Evolutionary conservation across 306 rosid species (phyloP), one percentile per base, ranked within the genome.

Genomic region (Biancaea sappan): DNA sequence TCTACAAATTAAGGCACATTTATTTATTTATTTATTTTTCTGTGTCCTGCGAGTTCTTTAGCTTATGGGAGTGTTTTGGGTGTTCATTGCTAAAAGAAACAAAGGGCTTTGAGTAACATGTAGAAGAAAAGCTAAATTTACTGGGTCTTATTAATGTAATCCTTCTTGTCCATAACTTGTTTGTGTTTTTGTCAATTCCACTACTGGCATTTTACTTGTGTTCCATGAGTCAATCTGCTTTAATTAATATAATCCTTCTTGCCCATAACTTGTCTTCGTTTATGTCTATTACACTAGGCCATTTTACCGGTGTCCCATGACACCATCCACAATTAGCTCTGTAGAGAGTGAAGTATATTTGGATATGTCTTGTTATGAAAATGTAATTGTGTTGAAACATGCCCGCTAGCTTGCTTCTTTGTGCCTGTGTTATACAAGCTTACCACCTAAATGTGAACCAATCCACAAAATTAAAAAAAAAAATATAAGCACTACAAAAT

Each of bases 1-100:
- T 6, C 64, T 80, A 75, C 78, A 87, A 47, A 87, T 91, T 69
- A 84, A 87, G 91, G 92, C 89, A 51, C 24, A 41, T 25, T 18
- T n/a, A n/a, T n/a, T n/a, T n/a, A n/a, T n/a, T n/a, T n/a, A n/a
- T n/a, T n/a, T n/a, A n/a, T n/a, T 40, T 18, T 25, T 34, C 11
- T 22, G 4, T 31, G 4, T 48, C 54, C 26, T 18, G 25, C 54
- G 54, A 16, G 1, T 5, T 63, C 15, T 63, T 38, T 10, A 10
- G 11, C 50, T 14, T 31, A 29, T 26, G 3, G 28, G n/a, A 1
- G 21, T n/a, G 16, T 1, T n/a, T 10, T 62, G 14, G 3, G 43
- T 14, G 25, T 51, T 51, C 11, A 21, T 21, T 6, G 15, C 58
- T 2, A 51, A 51, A 51, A 51, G 14, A 51, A 46, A 9, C 2